Percentiles rank a stretch among this genome's conserved stretches.
Evolutionary conservation across 345 rosid genomes (phyloP).

Genomic region (Eutrema japonicum): DNA sequence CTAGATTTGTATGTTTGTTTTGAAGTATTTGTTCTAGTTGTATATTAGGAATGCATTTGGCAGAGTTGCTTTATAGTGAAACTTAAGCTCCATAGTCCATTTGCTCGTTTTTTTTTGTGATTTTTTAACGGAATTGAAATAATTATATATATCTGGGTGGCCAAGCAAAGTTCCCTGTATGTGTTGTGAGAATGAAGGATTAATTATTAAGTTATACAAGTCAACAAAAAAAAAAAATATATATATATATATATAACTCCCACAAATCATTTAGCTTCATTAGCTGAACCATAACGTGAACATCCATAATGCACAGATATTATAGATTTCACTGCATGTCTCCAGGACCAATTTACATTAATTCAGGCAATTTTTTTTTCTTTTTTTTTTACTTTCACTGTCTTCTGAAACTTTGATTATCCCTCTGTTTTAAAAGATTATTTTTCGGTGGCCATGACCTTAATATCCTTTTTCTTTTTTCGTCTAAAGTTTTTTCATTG

Average conservation of each 20-base stretch:
- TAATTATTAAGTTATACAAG: conserved; percentile 38
- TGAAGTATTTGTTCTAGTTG: conserved; percentile 19
- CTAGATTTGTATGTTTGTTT: conserved; percentile 1
- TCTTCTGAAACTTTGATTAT: background rate
- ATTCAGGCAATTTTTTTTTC: background rate
- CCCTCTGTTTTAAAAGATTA: background rate
- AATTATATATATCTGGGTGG: conserved; percentile 14
- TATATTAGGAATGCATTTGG: conserved; percentile 29
- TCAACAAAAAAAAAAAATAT: conserved; percentile 32
- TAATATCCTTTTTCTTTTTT: background rate
- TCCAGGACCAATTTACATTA: conserved; percentile 3
- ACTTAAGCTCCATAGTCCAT: conserved; percentile 13
- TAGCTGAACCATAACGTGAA: conserved; percentile 44
- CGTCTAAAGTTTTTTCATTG: too few species aligned
- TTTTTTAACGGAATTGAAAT: background rate
- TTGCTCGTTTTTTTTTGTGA: background rate
- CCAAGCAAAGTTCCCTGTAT: conserved; percentile 41
- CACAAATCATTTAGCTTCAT: conserved; percentile 37
- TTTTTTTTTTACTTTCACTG: background rate
- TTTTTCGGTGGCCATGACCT: background rate
- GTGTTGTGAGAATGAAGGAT: conserved; percentile 43
- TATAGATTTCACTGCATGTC: conserved; percentile 10
- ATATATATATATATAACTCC: background rate
- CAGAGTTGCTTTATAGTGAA: conserved; percentile 39
- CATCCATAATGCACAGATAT: conserved; percentile 26